Conservation (phyloP, 2,329 filamentous ascomycete species). For the Aureobasidium sp. region DNA sequence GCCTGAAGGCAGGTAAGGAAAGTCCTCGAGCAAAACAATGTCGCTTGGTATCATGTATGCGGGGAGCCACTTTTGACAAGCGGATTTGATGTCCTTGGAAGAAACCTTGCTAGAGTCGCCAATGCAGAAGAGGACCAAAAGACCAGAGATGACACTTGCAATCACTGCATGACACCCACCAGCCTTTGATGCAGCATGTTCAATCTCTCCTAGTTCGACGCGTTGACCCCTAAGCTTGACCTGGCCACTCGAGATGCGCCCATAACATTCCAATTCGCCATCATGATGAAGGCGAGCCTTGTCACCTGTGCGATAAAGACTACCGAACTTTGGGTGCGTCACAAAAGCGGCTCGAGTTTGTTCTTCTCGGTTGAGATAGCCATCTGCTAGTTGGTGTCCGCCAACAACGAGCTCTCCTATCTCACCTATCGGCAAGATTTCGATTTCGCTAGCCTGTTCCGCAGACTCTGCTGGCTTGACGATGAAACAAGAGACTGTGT, state of each 20-base stretch:
- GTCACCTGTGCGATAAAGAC: constrained; percentile 77
- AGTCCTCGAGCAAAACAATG: constrained; percentile 51
- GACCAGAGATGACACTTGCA: constrained; percentile 57
- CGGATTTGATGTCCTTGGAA: constrained; percentile 41
- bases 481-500: constrained; percentile 72
- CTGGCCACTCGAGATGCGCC: constrained; percentile 70
- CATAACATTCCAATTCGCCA: constrained; percentile 72
- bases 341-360: constrained; percentile 68
- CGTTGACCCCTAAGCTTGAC: constrained; percentile 81
- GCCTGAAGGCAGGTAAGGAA: constrained; percentile 72
- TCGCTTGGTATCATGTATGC: constrained; percentile 76
- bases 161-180: constrained; percentile 53
- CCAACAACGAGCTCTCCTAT: constrained; percentile 74
- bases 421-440: constrained; percentile 55
- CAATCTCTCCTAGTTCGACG: constrained; percentile 62
- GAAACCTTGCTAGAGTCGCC: constrained; percentile 36
- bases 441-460: constrained; percentile 27
- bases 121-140: constrained; percentile 67
- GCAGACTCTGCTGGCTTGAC: constrained; percentile 38
- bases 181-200: constrained; percentile 54
- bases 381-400: constrained; percentile 67
- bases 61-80: constrained; percentile 68
- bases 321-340: constrained; percentile 52
- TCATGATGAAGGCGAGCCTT: constrained; percentile 59
- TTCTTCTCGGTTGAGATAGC: constrained; percentile 72